Evolutionary conservation across 2,329 filamentous ascomycete genomes (phyloP).

Genomic region (Colletotrichum gloeosporioides): DNA sequence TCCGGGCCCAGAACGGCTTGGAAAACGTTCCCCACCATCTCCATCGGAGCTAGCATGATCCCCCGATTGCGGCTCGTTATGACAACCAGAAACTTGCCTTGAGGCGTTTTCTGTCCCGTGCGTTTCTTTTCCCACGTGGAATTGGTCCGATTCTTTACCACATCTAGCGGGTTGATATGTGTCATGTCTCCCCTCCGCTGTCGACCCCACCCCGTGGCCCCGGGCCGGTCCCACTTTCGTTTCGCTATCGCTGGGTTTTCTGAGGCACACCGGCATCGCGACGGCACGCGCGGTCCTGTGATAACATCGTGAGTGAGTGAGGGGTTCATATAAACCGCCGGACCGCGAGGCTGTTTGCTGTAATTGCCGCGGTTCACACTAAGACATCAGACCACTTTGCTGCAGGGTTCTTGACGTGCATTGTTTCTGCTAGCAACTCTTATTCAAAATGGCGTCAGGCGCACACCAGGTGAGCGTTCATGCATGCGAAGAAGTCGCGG

Average conservation of each 20-base stretch:
- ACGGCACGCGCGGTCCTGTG: not conserved
- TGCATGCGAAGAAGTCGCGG: not conserved
- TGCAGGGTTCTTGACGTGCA: not conserved
- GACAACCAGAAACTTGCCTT: not conserved
- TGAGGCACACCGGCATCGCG: constrained; percentile 10
- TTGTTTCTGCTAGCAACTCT: not conserved
- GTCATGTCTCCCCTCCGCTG: constrained; percentile 1
- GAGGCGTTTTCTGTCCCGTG: not conserved
- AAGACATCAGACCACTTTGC: not conserved
- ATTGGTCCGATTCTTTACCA: not conserved
- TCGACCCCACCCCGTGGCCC: not conserved
- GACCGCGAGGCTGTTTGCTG: not conserved
- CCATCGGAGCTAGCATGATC: constrained; percentile 6
- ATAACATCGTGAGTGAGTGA: not conserved
- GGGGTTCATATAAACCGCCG: constrained; percentile 7
- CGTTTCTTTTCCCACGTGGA: not conserved
- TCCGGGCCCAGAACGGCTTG: constrained; percentile 6
- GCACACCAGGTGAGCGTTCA: not conserved
- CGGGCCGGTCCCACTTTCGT: constrained; percentile 16
- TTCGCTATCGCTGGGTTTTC: not conserved
- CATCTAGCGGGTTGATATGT: constrained; percentile 5
- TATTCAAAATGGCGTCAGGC: constrained; percentile 3
- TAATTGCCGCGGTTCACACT: not conserved
- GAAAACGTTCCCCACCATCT: constrained; percentile 8
- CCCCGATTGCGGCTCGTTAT: not conserved